A percentile compares a stretch with the other conserved stretches of the same genome.
phyloP scores from a whole-genome alignment of 441 rosid species.

The Adansonia rubrostipa region DNA sequence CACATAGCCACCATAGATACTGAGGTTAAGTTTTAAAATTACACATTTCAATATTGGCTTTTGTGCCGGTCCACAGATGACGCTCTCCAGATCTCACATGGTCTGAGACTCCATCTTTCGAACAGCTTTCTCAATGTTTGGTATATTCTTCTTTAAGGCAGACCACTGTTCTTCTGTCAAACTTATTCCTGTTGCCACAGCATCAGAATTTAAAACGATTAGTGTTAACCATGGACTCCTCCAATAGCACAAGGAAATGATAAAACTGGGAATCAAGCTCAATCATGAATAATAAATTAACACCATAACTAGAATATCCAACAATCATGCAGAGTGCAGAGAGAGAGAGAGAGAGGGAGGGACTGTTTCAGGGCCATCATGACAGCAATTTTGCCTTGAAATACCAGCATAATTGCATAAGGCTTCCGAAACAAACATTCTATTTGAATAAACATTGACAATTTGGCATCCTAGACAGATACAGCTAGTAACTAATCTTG shows the following conservation, averaged over 20 bases:
- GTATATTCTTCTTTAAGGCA: slow-evolving; percentile 55
- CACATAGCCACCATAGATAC: not conserved
- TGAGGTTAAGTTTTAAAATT: not conserved
- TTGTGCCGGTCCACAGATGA: no score
- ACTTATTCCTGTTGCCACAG: slow-evolving; percentile 65
- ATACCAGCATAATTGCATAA: no score
- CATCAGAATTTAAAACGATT: not conserved
- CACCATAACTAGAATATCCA: not conserved
- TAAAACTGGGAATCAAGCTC: not conserved
- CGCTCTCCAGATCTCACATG: slow-evolving; percentile 4
- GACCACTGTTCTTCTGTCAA: slow-evolving; percentile 88
- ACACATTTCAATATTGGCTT: not conserved
- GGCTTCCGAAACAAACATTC: not conserved
- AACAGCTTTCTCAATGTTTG: slow-evolving; percentile 54
- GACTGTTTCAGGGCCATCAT: not conserved
- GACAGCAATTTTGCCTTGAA: not conserved
- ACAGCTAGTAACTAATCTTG: not conserved
- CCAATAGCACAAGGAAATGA: not conserved
- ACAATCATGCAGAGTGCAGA: not conserved
- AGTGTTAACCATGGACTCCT: not conserved
- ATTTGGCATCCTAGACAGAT: not conserved
- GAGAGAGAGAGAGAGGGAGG: not conserved
- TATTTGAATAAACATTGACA: not conserved
- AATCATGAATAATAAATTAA: not conserved
- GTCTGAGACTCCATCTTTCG: not conserved